Base-by-base conservation (phyloP, 202 grass and related monocot genomes). In the Setaria italica region DNA sequence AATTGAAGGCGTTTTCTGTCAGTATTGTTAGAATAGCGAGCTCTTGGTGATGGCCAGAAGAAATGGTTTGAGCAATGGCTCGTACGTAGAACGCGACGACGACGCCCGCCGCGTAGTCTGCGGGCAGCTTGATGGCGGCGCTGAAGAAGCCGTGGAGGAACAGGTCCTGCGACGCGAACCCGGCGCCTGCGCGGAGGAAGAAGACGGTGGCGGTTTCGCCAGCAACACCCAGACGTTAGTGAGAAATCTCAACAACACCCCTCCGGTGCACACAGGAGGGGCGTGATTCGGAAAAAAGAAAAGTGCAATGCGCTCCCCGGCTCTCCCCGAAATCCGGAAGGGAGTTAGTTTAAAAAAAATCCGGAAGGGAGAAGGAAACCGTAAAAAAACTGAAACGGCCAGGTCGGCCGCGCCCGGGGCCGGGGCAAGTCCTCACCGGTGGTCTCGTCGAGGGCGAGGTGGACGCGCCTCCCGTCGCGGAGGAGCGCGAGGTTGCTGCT, bases 131-230 rank as follows among this genome's bases (percentile, higher is more conserved):
- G 57, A 97, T 80, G 62, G 92, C 91, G 21, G 95, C 90, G 71
- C 95, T 94, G 84, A 97, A 97, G 80, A 94, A 97, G 8, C 95
- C 95, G 87, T 94, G 92, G 84, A 94, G 90, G 72, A 91, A 93
- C 10, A 82, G 77, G 76, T 91, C 95, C 86, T 93, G 92, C 19
- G 95, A 97, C 60, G 89, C 95, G 67, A 97, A 97, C 37, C 95
- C 95, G 88, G 95, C 89, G 43, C 95, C 95, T 97, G 84, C 4
- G 76, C 29, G 11, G 60, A 32, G 60, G 69, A 15, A 72, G 70
- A 55, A 2, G 63, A 77, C 25, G 47, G 50, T 2, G 10, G 6
- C 32, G 4, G 4, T 70, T 71, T 76, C 17, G 30, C 56, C 13
- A 74, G 41, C 1, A 79, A n/a, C 13, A 9, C 72, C 72, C 15